phyloP scores from a whole-genome alignment of 768 basidiomycete genomes.

The Pholiota microspora region DNA sequence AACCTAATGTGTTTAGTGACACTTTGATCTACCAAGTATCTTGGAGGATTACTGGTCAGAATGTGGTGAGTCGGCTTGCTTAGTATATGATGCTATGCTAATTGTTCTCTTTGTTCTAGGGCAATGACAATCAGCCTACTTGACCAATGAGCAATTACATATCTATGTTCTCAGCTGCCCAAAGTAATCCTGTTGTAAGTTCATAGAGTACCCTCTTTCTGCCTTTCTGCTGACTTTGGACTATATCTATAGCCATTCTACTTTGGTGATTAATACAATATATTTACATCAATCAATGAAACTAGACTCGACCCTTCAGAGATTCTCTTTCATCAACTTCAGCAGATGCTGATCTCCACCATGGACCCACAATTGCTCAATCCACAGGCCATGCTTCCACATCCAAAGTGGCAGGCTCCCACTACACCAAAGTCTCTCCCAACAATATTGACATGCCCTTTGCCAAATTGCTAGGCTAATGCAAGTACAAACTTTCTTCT shows the following conservation, averaged over 20 bases:
- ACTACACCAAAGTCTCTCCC: neutral
- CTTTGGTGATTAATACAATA: neutral
- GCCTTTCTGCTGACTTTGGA: neutral
- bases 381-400: slow-evolving; percentile 5
- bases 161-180: neutral
- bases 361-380: slow-evolving; percentile 6
- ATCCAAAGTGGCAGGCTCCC: slow-evolving; percentile 8
- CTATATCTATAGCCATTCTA: neutral
- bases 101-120: too few relatives aligned
- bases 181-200: neutral
- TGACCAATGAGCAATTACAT: neutral
- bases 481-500: slow-evolving; percentile 1
- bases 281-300: neutral
- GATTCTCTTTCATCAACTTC: slow-evolving; percentile 1
- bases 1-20: too few relatives aligned
- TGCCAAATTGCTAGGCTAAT: slow-evolving; percentile 9
- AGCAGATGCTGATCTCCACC: slow-evolving; percentile 8
- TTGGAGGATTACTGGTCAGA: too few relatives aligned
- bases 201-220: neutral
- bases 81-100: too few relatives aligned
- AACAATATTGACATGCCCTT: neutral
- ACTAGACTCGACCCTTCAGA: neutral
- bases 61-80: too few relatives aligned
- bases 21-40: too few relatives aligned
- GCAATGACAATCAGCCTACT: too few relatives aligned